phyloP scores from a whole-genome alignment of 2,329 filamentous ascomycete genomes.

The Arthrobotrys pseudoclavata region DNA sequence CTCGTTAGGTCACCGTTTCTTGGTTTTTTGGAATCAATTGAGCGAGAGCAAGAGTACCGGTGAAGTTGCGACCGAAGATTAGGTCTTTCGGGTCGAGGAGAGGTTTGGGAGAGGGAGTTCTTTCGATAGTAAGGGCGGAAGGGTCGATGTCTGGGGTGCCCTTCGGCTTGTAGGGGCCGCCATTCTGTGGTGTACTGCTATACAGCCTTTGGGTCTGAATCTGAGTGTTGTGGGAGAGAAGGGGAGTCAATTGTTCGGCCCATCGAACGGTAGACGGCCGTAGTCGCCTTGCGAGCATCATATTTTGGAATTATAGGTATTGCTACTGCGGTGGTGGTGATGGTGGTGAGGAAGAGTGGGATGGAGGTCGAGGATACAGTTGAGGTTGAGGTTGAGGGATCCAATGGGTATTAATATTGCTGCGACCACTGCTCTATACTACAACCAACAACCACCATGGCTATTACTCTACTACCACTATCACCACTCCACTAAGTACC shows the following conservation, averaged over 20 bases:
- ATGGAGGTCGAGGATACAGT: background rate
- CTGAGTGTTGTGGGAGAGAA: background rate
- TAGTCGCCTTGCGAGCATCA: constrained; percentile 45
- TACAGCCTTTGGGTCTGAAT: constrained; percentile 14
- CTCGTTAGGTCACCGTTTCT: constrained; percentile 30
- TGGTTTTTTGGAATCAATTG: background rate
- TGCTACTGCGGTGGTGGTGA: background rate
- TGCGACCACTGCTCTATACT: background rate
- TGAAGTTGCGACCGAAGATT: constrained; percentile 91
- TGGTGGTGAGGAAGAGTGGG: background rate
- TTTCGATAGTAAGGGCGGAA: constrained; percentile 79
- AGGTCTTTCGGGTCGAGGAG: constrained; percentile 82
- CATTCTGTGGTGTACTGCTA: constrained; percentile 31
- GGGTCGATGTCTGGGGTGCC: constrained; percentile 76
- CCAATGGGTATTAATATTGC: background rate
- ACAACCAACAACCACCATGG: background rate
- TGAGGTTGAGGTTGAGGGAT: background rate
- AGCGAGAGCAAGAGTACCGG: constrained; percentile 72
- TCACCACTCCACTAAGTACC: too few species aligned
- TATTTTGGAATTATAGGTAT: too few species aligned
- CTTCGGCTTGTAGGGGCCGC: background rate
- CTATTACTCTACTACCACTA: background rate
- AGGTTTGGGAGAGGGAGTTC: constrained; percentile 80
- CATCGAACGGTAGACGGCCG: constrained; percentile 39
- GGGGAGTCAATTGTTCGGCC: constrained; percentile 32